Evolutionary conservation across 768 basidiomycete species (phyloP), one percentile per base, ranked within the genome.

Genomic region (Rhodosporidiobolus sp.): DNA sequence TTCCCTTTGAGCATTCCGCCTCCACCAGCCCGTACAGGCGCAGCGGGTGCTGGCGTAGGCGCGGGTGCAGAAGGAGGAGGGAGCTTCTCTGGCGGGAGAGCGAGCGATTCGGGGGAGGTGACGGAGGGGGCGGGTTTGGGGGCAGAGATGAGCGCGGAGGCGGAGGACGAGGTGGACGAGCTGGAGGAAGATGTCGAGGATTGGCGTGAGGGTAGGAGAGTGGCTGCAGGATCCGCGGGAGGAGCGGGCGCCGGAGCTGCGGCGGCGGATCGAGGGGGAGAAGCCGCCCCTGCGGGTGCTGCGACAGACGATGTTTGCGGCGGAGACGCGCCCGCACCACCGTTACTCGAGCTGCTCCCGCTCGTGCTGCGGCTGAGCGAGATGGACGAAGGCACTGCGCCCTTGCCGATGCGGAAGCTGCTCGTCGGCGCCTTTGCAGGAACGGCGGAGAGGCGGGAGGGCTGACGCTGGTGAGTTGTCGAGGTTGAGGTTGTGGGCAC

Each of bases 401-500:
- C 74, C 45, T 69, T 75, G n/a, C 74, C 74, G 52, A 75, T 72
- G 17, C 70, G 28, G 64, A 72, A 75, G 28, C 59, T 69, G 49
- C 56, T 68, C 2, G 70, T 60, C 1, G 74, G 65, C 1, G 67
- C 46, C 52, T 70, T 68, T 0, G 52, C 22, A 22, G 63, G 63
- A 2, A 72, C 67, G 30, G 72, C 67, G 9, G 67, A 50, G 19
- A 76, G 62, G 10, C 74, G 67, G 0, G 70, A 66, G 3, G 74
- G 63, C 1, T 56, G 63, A 1, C 70, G 63, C 9, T 57, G 32
- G 1, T 54, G 28, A 7, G 54, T 22, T 28, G 54, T 16, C 4
- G 67, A n/a, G 35, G 52, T 6, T 22, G 49, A 6, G 24, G 6
- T 16, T 46, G 26, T 19, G 4, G 64, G 54, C 9, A 43, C 35